These are phyloP conservation scores for Globisporangium barbulae DNA, from an alignment of 352 stramenopile species.

Conservation along the genomic window DNA sequence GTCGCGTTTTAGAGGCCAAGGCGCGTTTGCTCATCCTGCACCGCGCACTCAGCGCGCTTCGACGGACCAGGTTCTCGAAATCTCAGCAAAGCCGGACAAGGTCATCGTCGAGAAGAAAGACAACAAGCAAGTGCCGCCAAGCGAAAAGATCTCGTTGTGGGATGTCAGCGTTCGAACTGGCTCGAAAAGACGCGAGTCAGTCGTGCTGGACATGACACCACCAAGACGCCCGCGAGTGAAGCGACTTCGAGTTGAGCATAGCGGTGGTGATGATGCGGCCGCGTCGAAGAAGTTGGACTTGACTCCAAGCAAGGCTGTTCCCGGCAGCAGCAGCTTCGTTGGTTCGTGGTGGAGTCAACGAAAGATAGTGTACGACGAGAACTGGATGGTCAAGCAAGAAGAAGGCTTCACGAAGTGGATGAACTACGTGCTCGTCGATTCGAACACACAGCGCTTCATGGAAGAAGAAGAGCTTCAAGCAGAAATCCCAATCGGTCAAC, in stretches of 20 bases:
- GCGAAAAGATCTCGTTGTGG: constrained; percentile 8
- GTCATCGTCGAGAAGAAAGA: background rate
- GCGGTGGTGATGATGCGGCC: background rate
- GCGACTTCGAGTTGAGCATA: constrained; percentile 12
- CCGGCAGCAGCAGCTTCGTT: constrained; percentile 18
- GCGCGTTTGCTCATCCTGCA: constrained; percentile 10
- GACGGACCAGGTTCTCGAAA: constrained; percentile 7
- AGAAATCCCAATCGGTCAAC: background rate
- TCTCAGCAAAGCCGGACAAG: background rate
- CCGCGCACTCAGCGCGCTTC: background rate
- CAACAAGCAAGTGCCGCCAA: background rate
- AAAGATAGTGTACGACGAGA: constrained; percentile 62
- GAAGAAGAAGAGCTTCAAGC: constrained; percentile 24
- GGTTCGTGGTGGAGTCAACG: constrained; percentile 77
- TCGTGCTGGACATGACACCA: constrained; percentile 45
- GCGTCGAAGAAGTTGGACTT: constrained; percentile 15
- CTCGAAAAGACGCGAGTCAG: constrained; percentile 31
- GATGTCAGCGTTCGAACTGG: background rate
- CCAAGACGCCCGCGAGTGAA: constrained; percentile 27
- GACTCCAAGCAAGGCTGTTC: background rate
- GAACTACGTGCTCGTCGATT: constrained; percentile 79
- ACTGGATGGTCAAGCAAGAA: constrained; percentile 81
- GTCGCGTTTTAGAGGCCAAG: constrained; percentile 23
- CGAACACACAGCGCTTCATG: constrained; percentile 36
- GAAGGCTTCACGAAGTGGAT: constrained; percentile 86